Percentiles rank a stretch among this genome's conserved stretches.
These are phyloP conservation scores for Epichloe coenophiala DNA, from an alignment of 2,329 filamentous ascomycete species.

Conservation along the genomic window DNA sequence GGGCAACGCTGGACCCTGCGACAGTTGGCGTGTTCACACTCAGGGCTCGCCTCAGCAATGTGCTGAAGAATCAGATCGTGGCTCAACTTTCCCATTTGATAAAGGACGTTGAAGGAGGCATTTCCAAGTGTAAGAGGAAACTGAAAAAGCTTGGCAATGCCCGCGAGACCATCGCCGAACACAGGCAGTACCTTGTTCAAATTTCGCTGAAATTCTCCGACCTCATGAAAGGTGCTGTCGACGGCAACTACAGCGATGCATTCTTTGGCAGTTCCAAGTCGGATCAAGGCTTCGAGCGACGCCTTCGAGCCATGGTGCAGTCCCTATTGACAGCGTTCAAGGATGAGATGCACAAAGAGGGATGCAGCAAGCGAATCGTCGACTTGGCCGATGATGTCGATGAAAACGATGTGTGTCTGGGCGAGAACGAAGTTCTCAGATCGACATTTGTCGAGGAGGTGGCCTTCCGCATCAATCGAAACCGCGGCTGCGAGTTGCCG, in stretches of 20 bases:
- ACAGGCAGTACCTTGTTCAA: constrained; percentile 31
- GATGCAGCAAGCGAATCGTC: constrained; percentile 21
- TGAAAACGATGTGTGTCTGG: not conserved
- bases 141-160: constrained; percentile 35
- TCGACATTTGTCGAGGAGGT: constrained; percentile 10
- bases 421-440: constrained; percentile 1
- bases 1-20: constrained; percentile 20
- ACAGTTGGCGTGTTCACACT: constrained; percentile 34
- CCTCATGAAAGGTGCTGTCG: constrained; percentile 29
- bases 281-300: constrained; percentile 21
- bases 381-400: constrained; percentile 14
- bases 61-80: constrained; percentile 34
- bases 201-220: constrained; percentile 30
- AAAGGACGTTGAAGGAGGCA: constrained; percentile 25
- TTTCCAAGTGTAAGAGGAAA: constrained; percentile 18
- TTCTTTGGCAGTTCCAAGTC: constrained; percentile 33
- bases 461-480: constrained; percentile 8
- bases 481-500: constrained; percentile 36
- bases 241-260: constrained; percentile 35
- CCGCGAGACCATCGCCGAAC: constrained; percentile 30
- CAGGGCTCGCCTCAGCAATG: constrained; percentile 31
- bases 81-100: constrained; percentile 30
- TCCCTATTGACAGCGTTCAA: constrained; percentile 29
- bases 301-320: constrained; percentile 41
- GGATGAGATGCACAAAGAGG: constrained; percentile 24